Conservation (phyloP, 164 flowering plant genomes). For the Vitis rupestris region DNA sequence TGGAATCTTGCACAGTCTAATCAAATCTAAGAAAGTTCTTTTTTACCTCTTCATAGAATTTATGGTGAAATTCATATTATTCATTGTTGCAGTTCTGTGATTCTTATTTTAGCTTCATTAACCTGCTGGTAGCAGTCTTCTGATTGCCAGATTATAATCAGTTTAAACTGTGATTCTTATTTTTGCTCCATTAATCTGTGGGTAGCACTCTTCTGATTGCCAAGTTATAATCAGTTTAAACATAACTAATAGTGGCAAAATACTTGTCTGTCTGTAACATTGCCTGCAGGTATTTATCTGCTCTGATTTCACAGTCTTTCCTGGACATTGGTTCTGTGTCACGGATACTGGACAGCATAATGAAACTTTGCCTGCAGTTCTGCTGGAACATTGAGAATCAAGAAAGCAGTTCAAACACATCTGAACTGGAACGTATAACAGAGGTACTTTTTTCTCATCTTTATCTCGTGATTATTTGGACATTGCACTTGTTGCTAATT, state of each 20-base stretch:
- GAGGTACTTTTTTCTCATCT: conserved; percentile 52
- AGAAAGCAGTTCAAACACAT: conserved; percentile 57
- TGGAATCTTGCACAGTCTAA: too few relatives aligned
- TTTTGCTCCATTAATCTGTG: too few relatives aligned
- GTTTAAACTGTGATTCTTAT: too few relatives aligned
- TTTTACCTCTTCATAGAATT: neutral
- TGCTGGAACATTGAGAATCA: conserved; percentile 89
- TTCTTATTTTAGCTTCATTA: neutral
- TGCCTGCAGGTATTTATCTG: conserved; percentile 82
- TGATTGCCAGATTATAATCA: neutral
- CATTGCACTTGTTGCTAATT: neutral
- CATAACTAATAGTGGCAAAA: neutral
- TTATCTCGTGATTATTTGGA: neutral
- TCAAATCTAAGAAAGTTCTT: too few relatives aligned
- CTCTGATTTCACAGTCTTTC: conserved; percentile 95
- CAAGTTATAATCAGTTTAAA: neutral
- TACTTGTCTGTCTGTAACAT: neutral
- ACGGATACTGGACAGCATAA: conserved; percentile 86
- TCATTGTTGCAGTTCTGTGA: neutral
- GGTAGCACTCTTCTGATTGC: neutral
- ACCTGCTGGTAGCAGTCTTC: neutral
- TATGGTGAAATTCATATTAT: neutral
- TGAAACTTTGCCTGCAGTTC: conserved; percentile 93
- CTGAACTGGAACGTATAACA: conserved; percentile 73
- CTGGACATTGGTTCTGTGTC: conserved; percentile 97